Evolutionary conservation across 2,329 filamentous ascomycete species (phyloP).

Genomic region (Calycina herbarum): DNA sequence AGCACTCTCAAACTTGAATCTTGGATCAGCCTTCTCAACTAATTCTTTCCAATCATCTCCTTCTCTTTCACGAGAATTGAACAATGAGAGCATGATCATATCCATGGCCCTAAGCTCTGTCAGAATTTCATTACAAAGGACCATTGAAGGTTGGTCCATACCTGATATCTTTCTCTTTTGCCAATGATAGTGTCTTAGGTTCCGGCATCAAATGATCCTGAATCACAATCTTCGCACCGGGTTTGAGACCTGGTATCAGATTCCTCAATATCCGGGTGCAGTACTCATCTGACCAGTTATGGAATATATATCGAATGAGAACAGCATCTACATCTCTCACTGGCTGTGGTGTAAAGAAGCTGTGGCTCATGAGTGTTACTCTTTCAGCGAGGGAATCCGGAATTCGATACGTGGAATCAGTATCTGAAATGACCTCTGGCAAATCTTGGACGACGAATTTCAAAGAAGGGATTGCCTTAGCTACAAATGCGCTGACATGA

Average conservation of each 20-base stretch:
- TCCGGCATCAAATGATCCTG: constrained; percentile 20
- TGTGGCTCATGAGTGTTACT: constrained; percentile 40
- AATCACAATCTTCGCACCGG: constrained; percentile 42
- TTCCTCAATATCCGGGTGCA: constrained; percentile 39
- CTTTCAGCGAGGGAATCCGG: constrained; percentile 22
- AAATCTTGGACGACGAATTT: constrained; percentile 32
- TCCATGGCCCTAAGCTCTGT: constrained; percentile 37
- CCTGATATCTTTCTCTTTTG: constrained; percentile 17
- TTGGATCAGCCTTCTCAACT: constrained; percentile 47
- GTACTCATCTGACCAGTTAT: constrained; percentile 49
- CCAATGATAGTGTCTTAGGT: constrained; percentile 11
- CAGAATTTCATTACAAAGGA: not conserved
- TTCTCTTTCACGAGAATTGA: constrained; percentile 50
- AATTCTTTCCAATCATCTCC: constrained; percentile 47
- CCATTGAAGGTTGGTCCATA: not conserved
- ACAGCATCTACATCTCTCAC: constrained; percentile 44
- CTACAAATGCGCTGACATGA: constrained; percentile 27
- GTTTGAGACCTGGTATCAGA: constrained; percentile 43
- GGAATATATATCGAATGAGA: constrained; percentile 48
- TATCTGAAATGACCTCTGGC: constrained; percentile 32
- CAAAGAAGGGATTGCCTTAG: constrained; percentile 24
- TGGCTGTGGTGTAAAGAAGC: constrained; percentile 46
- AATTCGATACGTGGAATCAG: constrained; percentile 11
- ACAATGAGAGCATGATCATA: constrained; percentile 52
- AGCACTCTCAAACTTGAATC: constrained; percentile 55